phyloP scores from a whole-genome alignment of 306 rosid species.

The Castanea sativa region DNA sequence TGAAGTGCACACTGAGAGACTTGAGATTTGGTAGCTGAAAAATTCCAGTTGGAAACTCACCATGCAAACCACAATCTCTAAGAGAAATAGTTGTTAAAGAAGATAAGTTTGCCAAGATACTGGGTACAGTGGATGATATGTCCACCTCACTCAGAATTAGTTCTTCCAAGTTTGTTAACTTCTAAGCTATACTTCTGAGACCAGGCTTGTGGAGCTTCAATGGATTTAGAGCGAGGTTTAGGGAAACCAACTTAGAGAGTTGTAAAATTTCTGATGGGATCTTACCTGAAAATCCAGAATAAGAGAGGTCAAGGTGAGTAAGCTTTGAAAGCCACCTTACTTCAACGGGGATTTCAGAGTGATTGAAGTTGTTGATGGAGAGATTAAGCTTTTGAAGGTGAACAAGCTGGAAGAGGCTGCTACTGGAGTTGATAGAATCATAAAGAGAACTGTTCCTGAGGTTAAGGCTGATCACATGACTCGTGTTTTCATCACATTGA shows the following conservation, averaged over 20 bases:
- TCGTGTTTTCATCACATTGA: no score
- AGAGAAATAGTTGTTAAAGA: not conserved
- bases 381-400: no score
- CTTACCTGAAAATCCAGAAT: not conserved
- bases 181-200: not conserved
- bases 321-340: no score
- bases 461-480: no score
- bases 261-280: not conserved
- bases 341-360: no score
- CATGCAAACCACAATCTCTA: not conserved
- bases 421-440: no score
- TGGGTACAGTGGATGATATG: not conserved
- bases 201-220: not conserved
- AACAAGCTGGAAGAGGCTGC: no score
- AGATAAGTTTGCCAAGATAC: not conserved
- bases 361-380: no score
- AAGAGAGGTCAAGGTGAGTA: not conserved
- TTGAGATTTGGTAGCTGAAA: not conserved
- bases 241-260: not conserved
- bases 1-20: accelerated
- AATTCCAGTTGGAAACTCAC: not conserved
- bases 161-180: not conserved
- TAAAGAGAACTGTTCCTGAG: no score
- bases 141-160: not conserved
- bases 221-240: accelerated